Conservation (phyloP, 805 yeast species). For the Kluyveromyces dobzhanskii region DNA sequence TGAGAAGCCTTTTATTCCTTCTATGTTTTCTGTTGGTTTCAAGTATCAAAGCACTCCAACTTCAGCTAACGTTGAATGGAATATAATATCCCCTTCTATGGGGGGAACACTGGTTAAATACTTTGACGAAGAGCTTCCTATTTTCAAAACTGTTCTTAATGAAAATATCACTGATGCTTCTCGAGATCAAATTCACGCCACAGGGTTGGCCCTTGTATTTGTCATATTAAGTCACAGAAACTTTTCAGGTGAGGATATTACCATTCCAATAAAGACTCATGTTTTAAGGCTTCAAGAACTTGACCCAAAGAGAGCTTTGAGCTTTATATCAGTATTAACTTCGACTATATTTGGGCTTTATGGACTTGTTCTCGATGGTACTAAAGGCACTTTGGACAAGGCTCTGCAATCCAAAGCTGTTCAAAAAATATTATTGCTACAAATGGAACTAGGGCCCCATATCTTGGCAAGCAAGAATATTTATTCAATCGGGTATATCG, state of each 20-base stretch:
- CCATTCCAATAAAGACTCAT: conserved; percentile 28
- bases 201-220: conserved; percentile 29
- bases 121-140: conserved; percentile 11
- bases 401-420: conserved; percentile 29
- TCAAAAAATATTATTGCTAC: conserved; percentile 28
- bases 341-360: conserved; percentile 25
- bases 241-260: conserved; percentile 28
- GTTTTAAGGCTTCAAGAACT: conserved; percentile 14
- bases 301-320: conserved; percentile 20
- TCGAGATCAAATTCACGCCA: conserved; percentile 21
- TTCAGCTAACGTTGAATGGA: conserved; percentile 22
- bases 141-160: conserved; percentile 15
- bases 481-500: conserved; percentile 26
- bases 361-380: conserved; percentile 29
- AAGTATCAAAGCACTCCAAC: conserved; percentile 19
- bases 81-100: conserved; percentile 27
- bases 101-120: conserved; percentile 24
- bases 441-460: conserved; percentile 27
- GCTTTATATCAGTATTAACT: conserved; percentile 21
- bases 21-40: conserved; percentile 25
- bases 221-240: conserved; percentile 29
- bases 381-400: conserved; percentile 29
- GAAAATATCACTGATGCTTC: conserved; percentile 10
- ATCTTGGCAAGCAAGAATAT: conserved; percentile 18
- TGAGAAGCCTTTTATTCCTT: conserved; percentile 17